Evolutionary conservation across 2,329 filamentous ascomycete genomes (phyloP).

Genomic region (Trichothecium roseum): DNA sequence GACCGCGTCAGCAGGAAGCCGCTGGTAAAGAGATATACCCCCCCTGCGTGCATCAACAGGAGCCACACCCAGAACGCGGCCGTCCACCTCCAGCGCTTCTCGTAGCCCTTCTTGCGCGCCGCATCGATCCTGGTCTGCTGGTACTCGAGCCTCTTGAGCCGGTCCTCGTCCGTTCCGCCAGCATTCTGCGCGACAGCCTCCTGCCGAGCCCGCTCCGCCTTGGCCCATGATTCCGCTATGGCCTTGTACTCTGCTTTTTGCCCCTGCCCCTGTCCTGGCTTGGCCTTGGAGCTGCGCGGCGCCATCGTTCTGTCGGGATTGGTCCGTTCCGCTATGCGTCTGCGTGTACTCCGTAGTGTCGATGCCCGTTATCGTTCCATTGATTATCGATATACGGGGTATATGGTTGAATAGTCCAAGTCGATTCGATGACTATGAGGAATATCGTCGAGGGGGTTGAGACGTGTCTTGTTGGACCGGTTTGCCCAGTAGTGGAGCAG

Average conservation of each 20-base stretch:
- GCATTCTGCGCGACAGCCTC: slow-evolving; percentile 16
- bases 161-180: slow-evolving; percentile 19
- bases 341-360: too few relatives aligned
- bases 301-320: slow-evolving; percentile 1
- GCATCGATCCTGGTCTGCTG: slow-evolving; percentile 36
- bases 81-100: slow-evolving; percentile 45
- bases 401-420: too few relatives aligned
- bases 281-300: slow-evolving; percentile 3
- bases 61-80: slow-evolving; percentile 61
- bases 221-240: slow-evolving; percentile 42
- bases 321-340: too few relatives aligned
- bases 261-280: not conserved
- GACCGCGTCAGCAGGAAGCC: slow-evolving; percentile 87
- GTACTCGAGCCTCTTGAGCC: slow-evolving; percentile 28
- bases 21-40: slow-evolving; percentile 86
- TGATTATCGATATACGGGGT: too few relatives aligned
- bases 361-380: too few relatives aligned
- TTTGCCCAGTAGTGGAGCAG: too few relatives aligned
- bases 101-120: slow-evolving; percentile 36
- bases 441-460: too few relatives aligned
- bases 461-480: too few relatives aligned
- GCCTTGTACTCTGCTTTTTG: slow-evolving; percentile 35
- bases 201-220: slow-evolving; percentile 39
- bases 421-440: too few relatives aligned
- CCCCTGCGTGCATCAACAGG: slow-evolving; percentile 63